These are phyloP conservation scores for Cladosporium sp. DNA, from an alignment of 2,329 filamentous ascomycete species.

Conservation along the genomic window DNA sequence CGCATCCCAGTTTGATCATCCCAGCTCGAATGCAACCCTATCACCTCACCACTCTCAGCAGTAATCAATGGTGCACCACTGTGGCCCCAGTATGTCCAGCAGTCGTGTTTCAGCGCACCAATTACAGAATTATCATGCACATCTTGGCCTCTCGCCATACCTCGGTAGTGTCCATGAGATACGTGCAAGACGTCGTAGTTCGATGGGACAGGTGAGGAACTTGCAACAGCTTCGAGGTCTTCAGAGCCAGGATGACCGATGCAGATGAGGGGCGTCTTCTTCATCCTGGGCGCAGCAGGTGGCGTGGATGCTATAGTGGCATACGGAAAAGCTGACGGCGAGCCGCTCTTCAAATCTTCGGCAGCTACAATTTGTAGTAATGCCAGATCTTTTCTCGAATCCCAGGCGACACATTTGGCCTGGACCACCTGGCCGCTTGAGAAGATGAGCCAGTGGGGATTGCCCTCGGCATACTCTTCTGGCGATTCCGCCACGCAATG, in stretches of 20 bases:
- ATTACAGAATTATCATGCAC: slow-evolving; percentile 56
- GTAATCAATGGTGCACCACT: slow-evolving; percentile 55
- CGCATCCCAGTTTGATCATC: slow-evolving; percentile 56
- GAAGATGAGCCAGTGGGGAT: slow-evolving; percentile 47
- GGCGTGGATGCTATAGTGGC: slow-evolving; percentile 28
- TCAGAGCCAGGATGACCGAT: slow-evolving; percentile 47
- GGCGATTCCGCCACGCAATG: slow-evolving; percentile 53
- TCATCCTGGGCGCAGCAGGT: neutral
- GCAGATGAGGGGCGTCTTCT: slow-evolving; percentile 36
- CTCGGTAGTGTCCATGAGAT: slow-evolving; percentile 48
- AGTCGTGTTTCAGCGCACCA: slow-evolving; percentile 55
- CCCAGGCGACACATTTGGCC: slow-evolving; percentile 47
- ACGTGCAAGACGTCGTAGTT: slow-evolving; percentile 53
- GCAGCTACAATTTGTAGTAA: slow-evolving; percentile 45
- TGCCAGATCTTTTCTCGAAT: slow-evolving; percentile 50
- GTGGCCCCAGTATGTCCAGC: slow-evolving; percentile 62
- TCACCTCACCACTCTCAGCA: slow-evolving; percentile 41
- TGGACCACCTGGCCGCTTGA: slow-evolving; percentile 44
- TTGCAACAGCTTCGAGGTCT: slow-evolving; percentile 47
- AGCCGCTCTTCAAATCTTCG: neutral
- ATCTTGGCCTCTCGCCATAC: slow-evolving; percentile 44
- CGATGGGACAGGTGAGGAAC: slow-evolving; percentile 39
- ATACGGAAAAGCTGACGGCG: neutral
- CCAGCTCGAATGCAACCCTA: slow-evolving; percentile 59
- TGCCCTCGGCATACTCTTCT: slow-evolving; percentile 38